Conservation (phyloP, 1,284 basidiomycete species). For the Wolfiporia cocos region DNA sequence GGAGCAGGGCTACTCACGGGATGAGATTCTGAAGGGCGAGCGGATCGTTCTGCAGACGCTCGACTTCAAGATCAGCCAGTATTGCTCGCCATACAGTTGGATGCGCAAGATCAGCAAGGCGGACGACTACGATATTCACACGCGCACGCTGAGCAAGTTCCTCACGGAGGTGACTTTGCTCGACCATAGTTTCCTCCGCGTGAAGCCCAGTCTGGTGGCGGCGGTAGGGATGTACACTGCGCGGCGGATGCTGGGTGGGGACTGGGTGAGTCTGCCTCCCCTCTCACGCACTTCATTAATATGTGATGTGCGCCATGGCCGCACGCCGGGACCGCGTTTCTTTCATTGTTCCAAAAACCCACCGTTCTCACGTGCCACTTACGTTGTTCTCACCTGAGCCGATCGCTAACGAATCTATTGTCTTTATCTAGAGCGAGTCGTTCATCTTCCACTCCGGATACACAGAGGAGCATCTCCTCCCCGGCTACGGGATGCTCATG, state of each 20-base stretch:
- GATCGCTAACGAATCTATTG: constrained; percentile 22
- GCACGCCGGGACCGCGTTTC: constrained; percentile 15
- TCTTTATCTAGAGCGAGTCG: constrained; percentile 63
- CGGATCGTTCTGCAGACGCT: constrained; percentile 92
- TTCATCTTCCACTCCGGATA: constrained; percentile 95
- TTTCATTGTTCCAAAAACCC: constrained; percentile 15
- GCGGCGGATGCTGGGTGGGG: constrained; percentile 85
- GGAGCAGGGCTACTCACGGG: constrained; percentile 87
- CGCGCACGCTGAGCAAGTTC: constrained; percentile 95
- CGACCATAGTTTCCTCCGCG: constrained; percentile 90
- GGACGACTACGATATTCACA: constrained; percentile 98
- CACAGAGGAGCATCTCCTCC: constrained; percentile 84
- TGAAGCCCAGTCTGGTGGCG: constrained; percentile 93
- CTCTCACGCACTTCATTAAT: constrained; percentile 10
- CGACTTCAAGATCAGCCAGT: constrained; percentile 93
- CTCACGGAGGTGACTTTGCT: constrained; percentile 94
- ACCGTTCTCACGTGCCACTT: constrained; percentile 45
- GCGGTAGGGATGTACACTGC: constrained; percentile 98
- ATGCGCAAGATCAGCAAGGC: constrained; percentile 98
- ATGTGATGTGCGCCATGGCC: constrained; percentile 19
- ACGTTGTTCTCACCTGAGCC: constrained; percentile 27
- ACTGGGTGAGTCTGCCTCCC: constrained; percentile 72
- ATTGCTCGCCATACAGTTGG: constrained; percentile 99
- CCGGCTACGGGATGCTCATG: constrained; percentile 79
- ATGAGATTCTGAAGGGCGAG: constrained; percentile 98